Base-by-base conservation (phyloP, 2,329 filamentous ascomycete species). In the Colletotrichum trifolii region DNA sequence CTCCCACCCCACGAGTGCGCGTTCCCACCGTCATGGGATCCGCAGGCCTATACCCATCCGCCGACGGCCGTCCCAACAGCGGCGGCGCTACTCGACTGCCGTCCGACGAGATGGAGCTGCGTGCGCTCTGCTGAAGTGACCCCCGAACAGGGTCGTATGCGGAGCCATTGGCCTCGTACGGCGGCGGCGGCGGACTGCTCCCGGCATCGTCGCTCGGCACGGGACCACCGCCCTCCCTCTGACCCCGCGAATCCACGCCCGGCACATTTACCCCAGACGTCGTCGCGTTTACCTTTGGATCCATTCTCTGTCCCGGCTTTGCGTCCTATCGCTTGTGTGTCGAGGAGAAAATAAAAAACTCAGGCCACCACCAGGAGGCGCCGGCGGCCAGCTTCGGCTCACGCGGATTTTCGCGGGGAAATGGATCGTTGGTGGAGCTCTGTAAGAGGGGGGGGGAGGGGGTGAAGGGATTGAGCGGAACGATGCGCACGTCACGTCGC, bases 301-400 rank as follows among this genome's bases (percentile, higher is more conserved):
- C 62, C 58, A 56, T 65, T 25, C 25, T 25, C 25, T 25, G 25
- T 25, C 25, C 25, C 25, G 25, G 25, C 25, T 4, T 4, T 25
- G 25, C 25, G 25, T 25, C 25, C 4, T 25, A 3, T 25, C 25
- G 25, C 25, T 25, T 25, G 15, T 35, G 15, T 39, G 39, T 12
- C 52, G 11, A 39, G 34, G 17, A 17, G 17, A 2, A 17, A 2
- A 17, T 47, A 38, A 17, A 52, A 10, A 52, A 9, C 7, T 8
- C 25, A 25, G 25, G 25, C 43, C 46, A 15, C 43, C 46, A 15
- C 36, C 34, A 17, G 39, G 3, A n/a, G 53, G 25, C 11, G 17
- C 11, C 10, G 35, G 45, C 61, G 62, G 57, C 62, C 52, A 56
- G 46, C 45, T 25, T 65, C 62, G 50, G 62, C 33, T 57, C 45